Evolutionary conservation across 257 asterid genomes (phyloP), one percentile per base, ranked within the genome.

Genomic region (Fraxinus pennsylvanica): DNA sequence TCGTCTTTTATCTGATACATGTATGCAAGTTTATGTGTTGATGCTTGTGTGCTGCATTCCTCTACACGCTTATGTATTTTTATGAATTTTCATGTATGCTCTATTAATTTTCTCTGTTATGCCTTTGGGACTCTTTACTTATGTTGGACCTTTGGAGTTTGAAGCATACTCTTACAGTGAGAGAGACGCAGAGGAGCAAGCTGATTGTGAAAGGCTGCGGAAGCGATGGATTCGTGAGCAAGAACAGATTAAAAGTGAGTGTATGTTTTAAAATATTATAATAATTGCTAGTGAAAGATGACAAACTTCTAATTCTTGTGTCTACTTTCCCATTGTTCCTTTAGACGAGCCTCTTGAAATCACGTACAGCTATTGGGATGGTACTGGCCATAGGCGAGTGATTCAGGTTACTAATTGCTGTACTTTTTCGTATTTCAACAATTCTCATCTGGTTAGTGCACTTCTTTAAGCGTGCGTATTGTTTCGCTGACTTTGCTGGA

Each of bases 131-230:
- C 59, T 66, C 76, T 79, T 78, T 85, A 82, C 94, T 91, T 83
- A 89, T 91, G 74, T 77, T 78, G 87, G 86, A 84, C 81, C 83
- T 84, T 90, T 89, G 87, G 91, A 85, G 87, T 82, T 89, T 88
- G 90, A 95, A 95, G 99, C 91, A 83, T 74, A 88, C 92, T 89
- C 88, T 89, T 94, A 88, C 98, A 93, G 98, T 96, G 99, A 96
- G 95, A 89, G 99, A 76, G 99, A 96, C 91, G 98, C 99, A 22
- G 99, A 93, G 92, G 99, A 96, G 85, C 96, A 92, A 87, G 98
- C 98, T 78, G 98, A 96, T 77, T 96, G 98, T 76, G 99, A 96
- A 90, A 90, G 99, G 86, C 81, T 96, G 73, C 91, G 90, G 74
- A 93, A 91, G 80, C 98, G 89, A 86, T 96, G 98, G 99, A 76